Evolutionary conservation across 768 basidiomycete genomes (phyloP).

Genomic region (Lactarius psammicola): DNA sequence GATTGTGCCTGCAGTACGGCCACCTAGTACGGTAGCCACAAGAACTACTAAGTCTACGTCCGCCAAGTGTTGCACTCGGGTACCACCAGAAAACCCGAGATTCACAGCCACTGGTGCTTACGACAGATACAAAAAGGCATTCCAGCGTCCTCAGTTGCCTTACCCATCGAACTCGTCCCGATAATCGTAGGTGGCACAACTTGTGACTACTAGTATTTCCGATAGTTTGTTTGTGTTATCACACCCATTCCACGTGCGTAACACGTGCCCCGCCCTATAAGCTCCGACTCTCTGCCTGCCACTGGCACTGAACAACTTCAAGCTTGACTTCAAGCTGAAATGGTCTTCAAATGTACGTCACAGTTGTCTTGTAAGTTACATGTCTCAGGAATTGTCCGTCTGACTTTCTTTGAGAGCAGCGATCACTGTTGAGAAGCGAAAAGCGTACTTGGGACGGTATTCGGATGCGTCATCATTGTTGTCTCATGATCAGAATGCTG

Average conservation of each 20-base stretch:
- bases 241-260: neutral
- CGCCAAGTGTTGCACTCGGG: neutral
- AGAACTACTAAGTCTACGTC: neutral
- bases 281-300: neutral
- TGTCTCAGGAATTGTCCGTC: neutral
- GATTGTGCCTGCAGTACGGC: neutral
- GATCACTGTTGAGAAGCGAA: neutral
- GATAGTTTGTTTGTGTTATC: neutral
- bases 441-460: neutral
- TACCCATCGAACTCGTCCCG: neutral
- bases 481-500: neutral
- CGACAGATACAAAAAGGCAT: neutral
- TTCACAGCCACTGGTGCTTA: neutral
- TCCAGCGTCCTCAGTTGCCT: neutral
- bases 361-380: neutral
- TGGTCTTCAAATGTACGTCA: neutral
- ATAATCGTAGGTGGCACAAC: neutral
- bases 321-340: too few relatives aligned
- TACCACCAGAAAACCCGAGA: neutral
- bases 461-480: neutral
- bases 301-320: neutral
- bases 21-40: too few relatives aligned
- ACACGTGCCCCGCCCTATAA: neutral
- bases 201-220: neutral
- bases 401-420: neutral